Base-by-base conservation (phyloP, 2,329 filamentous ascomycete genomes). In the Fusarium sp. region DNA sequence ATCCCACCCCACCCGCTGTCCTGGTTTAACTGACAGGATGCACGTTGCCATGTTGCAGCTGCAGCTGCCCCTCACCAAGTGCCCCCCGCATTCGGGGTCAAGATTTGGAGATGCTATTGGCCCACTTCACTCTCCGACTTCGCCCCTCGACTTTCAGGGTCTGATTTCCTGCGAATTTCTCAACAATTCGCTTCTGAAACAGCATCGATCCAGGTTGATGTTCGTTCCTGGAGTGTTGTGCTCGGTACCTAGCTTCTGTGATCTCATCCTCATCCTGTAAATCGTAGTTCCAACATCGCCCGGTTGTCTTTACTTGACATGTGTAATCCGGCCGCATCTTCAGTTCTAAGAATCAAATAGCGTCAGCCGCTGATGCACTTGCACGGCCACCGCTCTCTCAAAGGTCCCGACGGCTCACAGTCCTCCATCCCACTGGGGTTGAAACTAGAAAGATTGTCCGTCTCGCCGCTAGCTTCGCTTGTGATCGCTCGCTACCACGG, bases 1-100 rank as follows among this genome's bases (percentile, higher is more conserved):
- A 52, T 32, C 32, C 32, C 42, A 52, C 48, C 29, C 29, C 29
- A 31, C 29, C 29, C 8, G 29, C 29, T 12, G 29, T 10, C 29
- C 29, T 31, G 29, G 29, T 31, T 19, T 31, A 31, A 31, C 29
- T 38, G 32, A 36, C 35, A 11, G 25, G 25, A 25, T 40, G 38
- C 38, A 43, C 28, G 40, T 12, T 45, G 47, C 41, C 47, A 45
- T 40, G 42, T 24, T 53, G 44, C 39, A 64, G 58, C 55, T 57
- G 55, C 56, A 57, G 48, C 22, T 61, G 58, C 61, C 64, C 67
- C 67, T 67, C 66, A 50, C 31, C n/a, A 19, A 19, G 19, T 19
- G 12, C 51, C 53, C 67, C 68, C 65, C 65, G 68, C 68, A 70
- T 68, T 70, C 54, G 57, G 68, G 68, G 68, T 68, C 43, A 42